Evolutionary conservation across 2,329 filamentous ascomycete genomes (phyloP), one percentile per base, ranked within the genome.

Genomic region (Huntiella moniliformis): DNA sequence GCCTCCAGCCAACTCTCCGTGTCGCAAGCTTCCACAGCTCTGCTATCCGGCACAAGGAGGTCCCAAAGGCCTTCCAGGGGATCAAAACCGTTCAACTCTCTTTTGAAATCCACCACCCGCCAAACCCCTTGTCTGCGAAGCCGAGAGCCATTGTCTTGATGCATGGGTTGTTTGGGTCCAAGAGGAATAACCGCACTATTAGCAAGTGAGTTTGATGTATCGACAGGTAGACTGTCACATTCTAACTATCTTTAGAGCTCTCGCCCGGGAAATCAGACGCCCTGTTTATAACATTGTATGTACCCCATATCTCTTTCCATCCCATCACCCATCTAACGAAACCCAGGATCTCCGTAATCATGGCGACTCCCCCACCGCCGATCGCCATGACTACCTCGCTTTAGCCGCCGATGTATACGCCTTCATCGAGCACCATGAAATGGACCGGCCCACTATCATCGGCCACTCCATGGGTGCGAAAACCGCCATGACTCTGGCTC

Each of bases 381-480:
- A 67, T 1, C 67, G 67, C 1, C 91, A 96, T 60, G 79, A 88
- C 63, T 96, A 96, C 60, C 60, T 63, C 1, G 70, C 75, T 38
- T 86, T 96, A 73, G 84, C 88, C 4, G 73, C 78, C 52, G 88
- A 96, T 55, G 77, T 95, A 8, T 74, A 79, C 46, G 67, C 71
- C 38, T 96, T 96, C 60, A 79, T 96, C 47, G 55, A 68, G 4
- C 64, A 81, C 46, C 79, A 92, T 59, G 65, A 68, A 3, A 63
- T 95, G n/a, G 64, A 70, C 38, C 66, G 81, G 22, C 68, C 79
- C 2, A 85, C 82, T 0, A 64, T 96, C 22, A 91, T 96, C 55
- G 88, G 88, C 0, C 91, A 96, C 63, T 94, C 85, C 1, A 96
- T 96, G 88, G 88, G 91, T 52, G 88, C 88, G 40, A 96, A 96